Evolutionary conservation across 495 filamentous ascomycete species (phyloP).

Genomic region (Cercophora samala): DNA sequence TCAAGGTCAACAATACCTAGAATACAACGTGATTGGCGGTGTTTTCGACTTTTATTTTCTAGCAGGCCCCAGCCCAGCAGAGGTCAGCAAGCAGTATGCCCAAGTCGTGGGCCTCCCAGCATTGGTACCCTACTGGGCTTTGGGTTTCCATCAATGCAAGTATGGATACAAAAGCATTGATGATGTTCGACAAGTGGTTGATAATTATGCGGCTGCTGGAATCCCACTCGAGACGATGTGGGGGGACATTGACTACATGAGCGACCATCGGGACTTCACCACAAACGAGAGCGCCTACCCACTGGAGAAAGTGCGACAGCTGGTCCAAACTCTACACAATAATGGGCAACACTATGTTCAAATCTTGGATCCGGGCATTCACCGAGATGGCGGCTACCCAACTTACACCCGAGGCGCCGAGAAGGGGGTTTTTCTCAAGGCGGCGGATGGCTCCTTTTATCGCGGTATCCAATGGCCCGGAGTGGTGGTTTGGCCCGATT

Average conservation of each 20-base stretch:
- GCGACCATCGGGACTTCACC: slow-evolving; percentile 60
- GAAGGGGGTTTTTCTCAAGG: slow-evolving; percentile 61
- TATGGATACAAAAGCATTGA: slow-evolving; percentile 75
- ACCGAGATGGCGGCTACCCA: slow-evolving; percentile 56
- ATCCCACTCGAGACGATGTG: slow-evolving; percentile 90
- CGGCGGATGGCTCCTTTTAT: slow-evolving; percentile 62
- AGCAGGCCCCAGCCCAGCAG: slow-evolving; percentile 66
- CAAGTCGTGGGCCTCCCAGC: slow-evolving; percentile 64
- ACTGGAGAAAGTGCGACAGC: slow-evolving; percentile 57
- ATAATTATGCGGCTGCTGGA: slow-evolving; percentile 70
- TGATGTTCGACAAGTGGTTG: slow-evolving; percentile 70
- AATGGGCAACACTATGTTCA: slow-evolving; percentile 76
- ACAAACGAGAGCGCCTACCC: slow-evolving; percentile 70
- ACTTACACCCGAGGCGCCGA: slow-evolving; percentile 61
- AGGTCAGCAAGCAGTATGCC: slow-evolving; percentile 72
- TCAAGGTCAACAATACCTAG: slow-evolving; percentile 65
- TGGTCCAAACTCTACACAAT: slow-evolving; percentile 66
- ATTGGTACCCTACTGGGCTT: slow-evolving; percentile 83
- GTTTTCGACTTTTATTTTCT: slow-evolving; percentile 85
- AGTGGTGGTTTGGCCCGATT: slow-evolving; percentile 77
- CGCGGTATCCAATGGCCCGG: slow-evolving; percentile 84
- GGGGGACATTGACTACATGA: slow-evolving; percentile 88
- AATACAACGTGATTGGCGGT: slow-evolving; percentile 81
- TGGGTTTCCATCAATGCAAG: slow-evolving; percentile 83
- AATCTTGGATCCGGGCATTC: slow-evolving; percentile 84